Evolutionary conservation across 306 rosid genomes (phyloP).

Genomic region (Argentina anserina): DNA sequence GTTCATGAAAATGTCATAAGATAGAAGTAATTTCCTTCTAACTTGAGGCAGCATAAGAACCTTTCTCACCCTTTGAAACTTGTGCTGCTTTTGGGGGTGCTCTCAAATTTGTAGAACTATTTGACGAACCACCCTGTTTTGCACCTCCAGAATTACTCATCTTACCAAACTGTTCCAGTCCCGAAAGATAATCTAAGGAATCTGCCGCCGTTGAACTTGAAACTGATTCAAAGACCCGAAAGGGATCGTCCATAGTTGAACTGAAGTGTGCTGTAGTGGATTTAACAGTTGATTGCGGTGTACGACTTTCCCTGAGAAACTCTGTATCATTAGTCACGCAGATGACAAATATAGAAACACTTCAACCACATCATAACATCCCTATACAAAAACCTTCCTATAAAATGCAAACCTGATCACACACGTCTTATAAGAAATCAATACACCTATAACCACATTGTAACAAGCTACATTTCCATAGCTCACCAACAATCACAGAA

Average conservation of each 20-base stretch:
- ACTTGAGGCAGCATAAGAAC: constrained; percentile 35
- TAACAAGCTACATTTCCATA: background rate
- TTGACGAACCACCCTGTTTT: constrained; percentile 31
- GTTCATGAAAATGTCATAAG: constrained; percentile 19
- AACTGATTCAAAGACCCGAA: constrained; percentile 54
- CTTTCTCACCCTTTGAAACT: constrained; percentile 39
- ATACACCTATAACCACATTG: background rate
- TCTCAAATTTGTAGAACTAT: constrained; percentile 44
- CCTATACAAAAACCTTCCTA: background rate
- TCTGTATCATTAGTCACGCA: background rate
- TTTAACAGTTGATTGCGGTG: constrained; percentile 27
- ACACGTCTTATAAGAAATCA: background rate
- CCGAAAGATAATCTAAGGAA: constrained; percentile 44
- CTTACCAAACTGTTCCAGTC: constrained; percentile 46
- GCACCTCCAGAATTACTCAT: constrained; percentile 38
- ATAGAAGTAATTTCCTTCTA: constrained; percentile 12
- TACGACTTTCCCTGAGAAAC: constrained; percentile 21
- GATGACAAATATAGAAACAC: background rate
- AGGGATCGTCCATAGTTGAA: constrained; percentile 57
- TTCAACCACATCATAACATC: background rate
- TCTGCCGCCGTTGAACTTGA: constrained; percentile 35
- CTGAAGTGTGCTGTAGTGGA: constrained; percentile 29
- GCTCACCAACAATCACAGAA: background rate
- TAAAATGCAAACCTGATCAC: background rate
- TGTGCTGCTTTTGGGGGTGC: constrained; percentile 61